Evolutionary conservation across 192 early-diverging fungal species (phyloP), one percentile per base, ranked within the genome.

Genomic region (Neocallimastix lanati): DNA sequence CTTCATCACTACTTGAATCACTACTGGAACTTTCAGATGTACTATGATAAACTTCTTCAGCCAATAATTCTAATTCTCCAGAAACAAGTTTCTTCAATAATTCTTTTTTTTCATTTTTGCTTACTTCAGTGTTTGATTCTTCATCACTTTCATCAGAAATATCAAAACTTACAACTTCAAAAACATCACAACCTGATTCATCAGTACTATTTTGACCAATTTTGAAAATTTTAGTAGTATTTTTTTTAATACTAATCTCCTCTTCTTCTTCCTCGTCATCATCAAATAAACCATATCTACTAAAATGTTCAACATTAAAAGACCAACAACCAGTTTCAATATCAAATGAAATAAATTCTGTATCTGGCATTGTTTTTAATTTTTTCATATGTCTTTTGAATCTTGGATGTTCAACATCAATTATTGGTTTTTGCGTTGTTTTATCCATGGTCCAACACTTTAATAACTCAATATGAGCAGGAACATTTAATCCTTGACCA

Each of bases 401-500:
- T 18, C 88, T 85, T 50, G 92, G 91, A 76, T 96, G 93, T 25
- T 88, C 84, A 78, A 87, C 85, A 79, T 93, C 90, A 21, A 33
- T 85, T 78, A 98, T 90, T 13, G 87, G 82, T 30, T 89, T 83
- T 28, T 91, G 88, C 0, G 94, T 92, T 1, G 83, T 81, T 81
- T 93, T 94, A 83, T 97, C 94, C n/a, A 89, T 78, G 1, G 95
- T 88, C 92, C 92, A 98, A 85, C 95, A 97, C 16, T 86, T 81
- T 28, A 92, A 86, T 76, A 99, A 87, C 27, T 88, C 88, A 76
- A 98, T 92, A 58, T 84, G 81, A 4, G 96, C 96, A 0, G 91
- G 92, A 0, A 95, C 94, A 82, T 99, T 99, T 27, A 99, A 83
- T 12, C 95, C 95, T 80, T 90, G 81, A 13, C 98, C 98, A 29